Percentiles rank a stretch among this genome's conserved stretches.
Conservation (phyloP, 148 eudicot species). For the Fagopyrum esculentum region DNA sequence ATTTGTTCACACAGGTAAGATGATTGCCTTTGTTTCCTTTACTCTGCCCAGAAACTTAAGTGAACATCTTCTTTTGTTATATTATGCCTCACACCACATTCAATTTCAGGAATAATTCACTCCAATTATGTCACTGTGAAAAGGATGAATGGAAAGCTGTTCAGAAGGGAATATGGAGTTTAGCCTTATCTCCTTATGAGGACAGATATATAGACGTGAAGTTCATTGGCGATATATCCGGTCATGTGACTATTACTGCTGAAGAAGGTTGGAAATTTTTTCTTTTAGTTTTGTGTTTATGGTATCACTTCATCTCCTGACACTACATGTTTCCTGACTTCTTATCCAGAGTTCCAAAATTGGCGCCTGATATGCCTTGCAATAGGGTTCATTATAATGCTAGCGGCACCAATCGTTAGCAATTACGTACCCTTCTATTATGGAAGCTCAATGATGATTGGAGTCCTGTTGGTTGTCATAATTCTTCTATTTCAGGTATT, state of each 20-base stretch:
- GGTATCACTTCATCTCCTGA: neutral
- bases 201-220: conserved; percentile 76
- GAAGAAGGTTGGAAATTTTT: conserved; percentile 51
- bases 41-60: neutral
- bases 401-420: conserved; percentile 83
- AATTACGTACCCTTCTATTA: conserved; percentile 95
- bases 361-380: conserved; percentile 78
- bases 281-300: neutral
- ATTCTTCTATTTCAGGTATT: conserved; percentile 91
- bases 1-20: conserved; percentile 81
- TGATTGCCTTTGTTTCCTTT: neutral
- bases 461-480: conserved; percentile 73
- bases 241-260: conserved; percentile 58
- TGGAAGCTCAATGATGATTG: conserved; percentile 87
- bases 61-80: neutral
- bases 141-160: conserved; percentile 64
- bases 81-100: neutral
- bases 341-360: conserved; percentile 61
- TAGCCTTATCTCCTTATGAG: conserved; percentile 71
- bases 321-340: neutral
- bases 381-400: conserved; percentile 49
- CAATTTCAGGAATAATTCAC: conserved; percentile 67
- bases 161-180: conserved; percentile 65
- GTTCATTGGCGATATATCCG: conserved; percentile 57
- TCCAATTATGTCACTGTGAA: conserved; percentile 72